Conservation (phyloP, 1,284 basidiomycete species). For the Veloporphyrellus conicus region DNA sequence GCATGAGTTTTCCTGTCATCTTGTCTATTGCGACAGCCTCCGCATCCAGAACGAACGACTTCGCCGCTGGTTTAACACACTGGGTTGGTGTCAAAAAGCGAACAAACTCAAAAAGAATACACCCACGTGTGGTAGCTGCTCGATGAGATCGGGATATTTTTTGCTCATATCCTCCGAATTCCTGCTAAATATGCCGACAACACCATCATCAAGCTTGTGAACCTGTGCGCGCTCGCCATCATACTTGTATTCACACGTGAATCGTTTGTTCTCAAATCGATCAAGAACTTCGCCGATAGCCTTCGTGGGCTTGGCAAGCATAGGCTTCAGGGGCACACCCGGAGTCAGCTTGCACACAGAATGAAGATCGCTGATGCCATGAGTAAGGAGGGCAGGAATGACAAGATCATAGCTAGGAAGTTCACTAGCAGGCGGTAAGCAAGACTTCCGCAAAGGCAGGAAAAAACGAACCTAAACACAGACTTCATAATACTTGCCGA, state of each 20-base stretch:
- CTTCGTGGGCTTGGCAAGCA: constrained; percentile 99
- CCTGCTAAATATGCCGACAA: constrained; percentile 86
- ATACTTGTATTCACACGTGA: constrained; percentile 99
- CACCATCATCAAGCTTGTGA: constrained; percentile 77
- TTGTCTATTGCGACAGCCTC: constrained; percentile 96
- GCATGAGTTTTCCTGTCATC: constrained; percentile 78
- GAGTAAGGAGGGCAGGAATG: constrained; percentile 84
- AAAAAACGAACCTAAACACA: constrained; percentile 74
- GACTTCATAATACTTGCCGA: constrained; percentile 79
- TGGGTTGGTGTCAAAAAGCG: constrained; percentile 32
- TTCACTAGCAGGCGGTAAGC: constrained; percentile 56
- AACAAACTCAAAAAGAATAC: neutral
- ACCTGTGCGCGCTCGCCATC: constrained; percentile 96
- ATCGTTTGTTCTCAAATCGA: constrained; percentile 90
- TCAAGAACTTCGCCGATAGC: constrained; percentile 98
- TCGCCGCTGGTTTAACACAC: constrained; percentile 80
- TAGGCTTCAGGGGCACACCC: constrained; percentile 95
- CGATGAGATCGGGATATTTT: constrained; percentile 96
- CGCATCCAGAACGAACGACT: constrained; percentile 90
- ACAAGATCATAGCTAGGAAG: constrained; percentile 92
- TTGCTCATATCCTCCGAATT: constrained; percentile 99
- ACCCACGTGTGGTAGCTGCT: constrained; percentile 82
- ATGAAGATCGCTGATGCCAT: constrained; percentile 70
- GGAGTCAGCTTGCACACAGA: constrained; percentile 89
- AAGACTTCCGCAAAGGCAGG: neutral